These are phyloP conservation scores for Claviceps citrina DNA, from an alignment of 2,329 filamentous ascomycete species.

Conservation along the genomic window DNA sequence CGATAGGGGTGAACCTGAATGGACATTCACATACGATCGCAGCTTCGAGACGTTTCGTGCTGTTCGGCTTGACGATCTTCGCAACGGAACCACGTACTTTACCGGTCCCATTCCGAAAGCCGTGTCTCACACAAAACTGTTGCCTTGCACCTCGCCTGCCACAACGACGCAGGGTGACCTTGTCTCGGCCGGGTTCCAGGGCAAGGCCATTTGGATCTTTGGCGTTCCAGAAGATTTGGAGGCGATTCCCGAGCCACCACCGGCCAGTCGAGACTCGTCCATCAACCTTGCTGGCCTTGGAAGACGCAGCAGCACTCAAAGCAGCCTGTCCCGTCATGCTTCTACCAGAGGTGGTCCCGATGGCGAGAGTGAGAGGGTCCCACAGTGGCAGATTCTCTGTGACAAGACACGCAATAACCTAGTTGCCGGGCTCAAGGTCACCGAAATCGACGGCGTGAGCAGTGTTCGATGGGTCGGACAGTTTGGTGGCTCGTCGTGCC, in stretches of 20 bases:
- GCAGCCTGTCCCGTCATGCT: constrained; percentile 17
- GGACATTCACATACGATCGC: constrained; percentile 65
- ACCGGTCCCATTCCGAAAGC: constrained; percentile 48
- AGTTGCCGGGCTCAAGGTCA: constrained; percentile 49
- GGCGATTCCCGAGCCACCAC: constrained; percentile 33
- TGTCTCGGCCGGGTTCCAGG: constrained; percentile 57
- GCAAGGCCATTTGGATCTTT: constrained; percentile 62
- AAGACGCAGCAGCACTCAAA: constrained; percentile 17
- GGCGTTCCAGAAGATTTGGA: constrained; percentile 61
- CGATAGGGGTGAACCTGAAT: constrained; percentile 48
- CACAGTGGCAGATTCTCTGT: constrained; percentile 54
- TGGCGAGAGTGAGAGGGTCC: constrained; percentile 26
- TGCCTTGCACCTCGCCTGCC: constrained; percentile 54
- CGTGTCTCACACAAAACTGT: constrained; percentile 38
- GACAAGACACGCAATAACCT: constrained; percentile 57
- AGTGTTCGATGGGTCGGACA: constrained; percentile 57
- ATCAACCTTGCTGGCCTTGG: constrained; percentile 9
- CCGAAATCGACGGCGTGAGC: constrained; percentile 49
- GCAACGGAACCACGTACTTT: constrained; percentile 67
- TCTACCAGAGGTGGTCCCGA: constrained; percentile 16
- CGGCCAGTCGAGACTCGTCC: constrained; percentile 11
- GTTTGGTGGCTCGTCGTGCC: constrained; percentile 29
- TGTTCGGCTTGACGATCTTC: constrained; percentile 57
- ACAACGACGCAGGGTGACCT: constrained; percentile 56
- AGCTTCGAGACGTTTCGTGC: constrained; percentile 65